These are phyloP conservation scores for Trypanosoma congolense DNA, from an alignment of 208 protist species.

Conservation along the genomic window DNA sequence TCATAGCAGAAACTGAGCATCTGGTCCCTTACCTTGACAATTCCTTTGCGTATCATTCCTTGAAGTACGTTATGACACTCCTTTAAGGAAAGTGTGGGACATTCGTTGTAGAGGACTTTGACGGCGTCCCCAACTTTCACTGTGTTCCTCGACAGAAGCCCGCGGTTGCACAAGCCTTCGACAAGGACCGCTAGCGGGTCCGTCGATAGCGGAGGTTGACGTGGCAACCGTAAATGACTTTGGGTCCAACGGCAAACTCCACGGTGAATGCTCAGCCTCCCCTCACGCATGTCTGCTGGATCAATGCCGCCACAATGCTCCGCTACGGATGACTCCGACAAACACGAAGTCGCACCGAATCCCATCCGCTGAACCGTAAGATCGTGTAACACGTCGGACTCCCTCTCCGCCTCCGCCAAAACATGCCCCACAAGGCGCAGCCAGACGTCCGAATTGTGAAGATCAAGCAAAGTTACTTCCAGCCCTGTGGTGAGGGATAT, in stretches of 20 bases:
- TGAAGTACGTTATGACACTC: conserved; percentile 50
- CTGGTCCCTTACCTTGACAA: conserved; percentile 24
- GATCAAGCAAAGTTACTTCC: conserved; percentile 57
- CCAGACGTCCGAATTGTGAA: conserved; percentile 67
- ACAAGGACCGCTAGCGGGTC: conserved; percentile 58
- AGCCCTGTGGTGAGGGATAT: conserved; percentile 59
- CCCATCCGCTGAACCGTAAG: conserved; percentile 81
- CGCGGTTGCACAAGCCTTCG: conserved; percentile 83
- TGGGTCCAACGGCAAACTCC: conserved; percentile 61
- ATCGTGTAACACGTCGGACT: conserved; percentile 67
- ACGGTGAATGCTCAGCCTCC: conserved; percentile 41
- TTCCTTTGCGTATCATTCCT: conserved; percentile 27
- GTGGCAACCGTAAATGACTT: conserved; percentile 65
- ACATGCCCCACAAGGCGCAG: conserved; percentile 58
- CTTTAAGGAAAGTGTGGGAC: conserved; percentile 41
- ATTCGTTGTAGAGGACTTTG: conserved; percentile 75
- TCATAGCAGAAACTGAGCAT: conserved; percentile 33
- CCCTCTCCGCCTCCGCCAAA: conserved; percentile 53
- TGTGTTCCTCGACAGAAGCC: conserved; percentile 68
- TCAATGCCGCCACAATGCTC: conserved; percentile 67
- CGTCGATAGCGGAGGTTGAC: conserved; percentile 7
- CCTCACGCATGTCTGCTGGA: conserved; percentile 42
- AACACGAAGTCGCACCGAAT: conserved; percentile 36
- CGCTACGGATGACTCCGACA: conserved; percentile 62
- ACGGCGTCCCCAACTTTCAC: conserved; percentile 71